A percentile compares a stretch with the other conserved stretches of the same genome.
Conservation (phyloP, 2,329 filamentous ascomycete species). For the Pseudopithomyces maydicus region DNA sequence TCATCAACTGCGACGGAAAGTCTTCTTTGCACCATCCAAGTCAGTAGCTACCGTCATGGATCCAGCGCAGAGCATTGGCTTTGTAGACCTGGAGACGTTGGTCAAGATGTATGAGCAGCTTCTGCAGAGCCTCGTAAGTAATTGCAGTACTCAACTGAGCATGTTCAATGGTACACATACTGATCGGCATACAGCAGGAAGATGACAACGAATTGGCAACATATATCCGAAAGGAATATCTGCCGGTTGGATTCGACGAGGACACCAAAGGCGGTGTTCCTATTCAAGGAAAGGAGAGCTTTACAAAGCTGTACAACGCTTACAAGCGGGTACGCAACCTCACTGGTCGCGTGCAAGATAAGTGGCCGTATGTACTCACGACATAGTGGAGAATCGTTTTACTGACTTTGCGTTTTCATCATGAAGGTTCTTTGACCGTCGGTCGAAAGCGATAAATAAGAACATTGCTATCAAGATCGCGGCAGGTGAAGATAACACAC, state of each 20-base stretch:
- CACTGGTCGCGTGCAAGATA: slow-evolving; percentile 35
- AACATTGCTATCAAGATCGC: not conserved
- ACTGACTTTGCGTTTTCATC: not conserved
- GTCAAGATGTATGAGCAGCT: slow-evolving; percentile 27
- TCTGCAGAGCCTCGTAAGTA: slow-evolving; percentile 18
- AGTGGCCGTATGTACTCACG: slow-evolving; percentile 27
- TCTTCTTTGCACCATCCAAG: too few relatives aligned
- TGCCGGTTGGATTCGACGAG: slow-evolving; percentile 16
- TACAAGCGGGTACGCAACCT: slow-evolving; percentile 34
- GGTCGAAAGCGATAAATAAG: slow-evolving; percentile 29
- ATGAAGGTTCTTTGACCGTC: slow-evolving; percentile 26
- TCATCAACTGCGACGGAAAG: not conserved
- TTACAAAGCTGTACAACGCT: slow-evolving; percentile 30
- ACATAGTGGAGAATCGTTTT: not conserved
- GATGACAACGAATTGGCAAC: slow-evolving; percentile 25
- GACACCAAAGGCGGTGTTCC: slow-evolving; percentile 7
- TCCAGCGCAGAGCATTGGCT: slow-evolving; percentile 23
- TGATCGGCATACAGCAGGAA: slow-evolving; percentile 1
- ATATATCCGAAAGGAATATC: slow-evolving; percentile 31
- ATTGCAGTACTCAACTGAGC: too few relatives aligned
- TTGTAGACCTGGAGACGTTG: slow-evolving; percentile 29
- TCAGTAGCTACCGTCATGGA: slow-evolving; percentile 9
- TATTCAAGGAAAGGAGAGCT: slow-evolving; percentile 28
- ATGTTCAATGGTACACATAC: not conserved
- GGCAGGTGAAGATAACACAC: not conserved